These are phyloP conservation scores for Leersia perrieri DNA, from an alignment of 176 grass and related monocot genomes.

Conservation along the genomic window DNA sequence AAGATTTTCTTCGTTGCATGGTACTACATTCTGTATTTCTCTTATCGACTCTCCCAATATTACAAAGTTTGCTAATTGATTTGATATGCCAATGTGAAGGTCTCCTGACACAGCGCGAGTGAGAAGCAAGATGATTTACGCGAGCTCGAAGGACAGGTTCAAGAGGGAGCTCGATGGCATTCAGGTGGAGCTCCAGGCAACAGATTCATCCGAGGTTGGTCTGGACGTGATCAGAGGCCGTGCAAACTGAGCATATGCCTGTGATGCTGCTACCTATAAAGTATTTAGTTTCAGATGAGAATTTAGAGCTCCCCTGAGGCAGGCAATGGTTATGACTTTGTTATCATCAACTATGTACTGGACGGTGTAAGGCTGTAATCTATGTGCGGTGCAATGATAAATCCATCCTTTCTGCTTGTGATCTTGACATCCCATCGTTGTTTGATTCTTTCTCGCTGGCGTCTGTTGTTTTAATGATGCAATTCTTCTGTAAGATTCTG, in stretches of 20 bases:
- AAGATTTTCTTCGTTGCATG: constrained; percentile 58
- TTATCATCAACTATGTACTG: constrained; percentile 8
- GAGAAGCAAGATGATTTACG: constrained; percentile 59
- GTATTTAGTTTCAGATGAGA: constrained; percentile 10
- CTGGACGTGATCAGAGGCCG: constrained; percentile 49
- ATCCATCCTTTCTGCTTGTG: background rate
- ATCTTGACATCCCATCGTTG: background rate
- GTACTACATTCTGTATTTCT: background rate
- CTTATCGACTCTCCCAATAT: background rate
- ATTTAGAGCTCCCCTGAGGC: constrained; percentile 12
- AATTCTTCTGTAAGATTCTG: background rate
- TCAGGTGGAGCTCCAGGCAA: constrained; percentile 53
- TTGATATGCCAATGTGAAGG: constrained; percentile 3
- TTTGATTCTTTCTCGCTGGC: background rate
- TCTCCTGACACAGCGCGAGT: constrained; percentile 44
- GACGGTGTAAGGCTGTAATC: constrained; percentile 26
- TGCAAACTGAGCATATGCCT: constrained; percentile 29
- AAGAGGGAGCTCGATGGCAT: constrained; percentile 57
- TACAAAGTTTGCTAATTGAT: background rate
- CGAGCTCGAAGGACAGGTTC: constrained; percentile 59
- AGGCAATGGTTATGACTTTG: constrained; percentile 7
- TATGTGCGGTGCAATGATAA: constrained; percentile 12
- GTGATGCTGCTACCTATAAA: background rate
- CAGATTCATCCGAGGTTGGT: constrained; percentile 34
- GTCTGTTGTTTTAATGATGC: background rate